Percentiles rank a stretch among this genome's conserved stretches.
Evolutionary conservation across 768 basidiomycete genomes (phyloP).

Genomic region (Calocybe gangraenosa): DNA sequence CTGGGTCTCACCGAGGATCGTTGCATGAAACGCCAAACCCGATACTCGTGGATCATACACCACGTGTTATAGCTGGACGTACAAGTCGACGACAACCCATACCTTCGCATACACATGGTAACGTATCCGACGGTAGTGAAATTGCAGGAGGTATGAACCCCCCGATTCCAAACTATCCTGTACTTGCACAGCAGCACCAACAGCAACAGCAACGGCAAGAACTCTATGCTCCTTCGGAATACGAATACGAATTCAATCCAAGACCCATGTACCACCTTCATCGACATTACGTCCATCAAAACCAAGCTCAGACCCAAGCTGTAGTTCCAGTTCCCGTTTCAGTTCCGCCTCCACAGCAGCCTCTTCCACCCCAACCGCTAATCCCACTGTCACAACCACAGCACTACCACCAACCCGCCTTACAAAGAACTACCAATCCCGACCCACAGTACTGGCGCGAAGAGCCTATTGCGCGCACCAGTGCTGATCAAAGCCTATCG

Average conservation of each 20-base stretch:
- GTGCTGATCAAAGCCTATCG: background rate
- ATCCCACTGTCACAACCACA: background rate
- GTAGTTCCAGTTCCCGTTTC: background rate
- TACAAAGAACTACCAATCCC: background rate
- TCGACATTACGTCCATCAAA: background rate
- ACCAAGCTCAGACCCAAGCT: too few species aligned
- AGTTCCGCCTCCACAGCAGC: background rate
- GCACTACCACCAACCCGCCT: background rate
- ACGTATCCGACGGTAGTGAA: too few species aligned
- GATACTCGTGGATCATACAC: too few species aligned
- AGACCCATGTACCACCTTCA: background rate
- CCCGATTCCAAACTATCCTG: background rate
- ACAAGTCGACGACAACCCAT: too few species aligned
- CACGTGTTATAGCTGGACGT: too few species aligned
- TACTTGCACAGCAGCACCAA: background rate
- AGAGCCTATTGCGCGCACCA: background rate
- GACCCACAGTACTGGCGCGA: background rate
- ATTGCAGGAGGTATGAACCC: too few species aligned
- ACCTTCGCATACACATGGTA: too few species aligned
- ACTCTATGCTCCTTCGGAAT: background rate
- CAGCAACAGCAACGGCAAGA: too few species aligned
- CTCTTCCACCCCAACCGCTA: background rate
- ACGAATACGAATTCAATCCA: background rate
- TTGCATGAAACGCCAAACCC: too few species aligned
- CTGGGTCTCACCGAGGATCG: background rate